Evolutionary conservation across 495 filamentous ascomycete species (phyloP), one percentile per base, ranked within the genome.

Genomic region (Hypomontagnella submonticulosa): DNA sequence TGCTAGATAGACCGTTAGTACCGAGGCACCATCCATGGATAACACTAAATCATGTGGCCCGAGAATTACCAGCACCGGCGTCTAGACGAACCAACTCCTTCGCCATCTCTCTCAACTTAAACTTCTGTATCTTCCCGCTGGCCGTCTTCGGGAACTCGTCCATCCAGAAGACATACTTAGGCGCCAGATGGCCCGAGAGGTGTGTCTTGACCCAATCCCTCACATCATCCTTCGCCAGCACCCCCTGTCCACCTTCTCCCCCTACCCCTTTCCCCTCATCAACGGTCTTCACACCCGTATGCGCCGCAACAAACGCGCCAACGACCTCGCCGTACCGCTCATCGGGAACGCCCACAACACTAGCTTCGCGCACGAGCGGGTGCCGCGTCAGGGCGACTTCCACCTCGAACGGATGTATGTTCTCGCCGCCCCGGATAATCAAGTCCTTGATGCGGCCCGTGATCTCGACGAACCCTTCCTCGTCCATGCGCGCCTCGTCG

Each of bases 91-190:
- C 18, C 32, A 48, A 13, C 5, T 73, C 57, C 59, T 73, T 70
- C 1, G 76, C 80, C 63, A 73, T 37, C 36, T 92, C 89, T 73
- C 84, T 85, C 69, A 99, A 77, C 75, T 91, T 96, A 76, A 90
- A 97, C 76, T 97, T 97, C 80, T 97, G 92, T 40, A 99, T 95
- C 83, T 99, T 99, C 30, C 95, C 95, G 73, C 92, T 97, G 15
- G 92, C 90, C 16, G 95, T 99, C 82, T 97, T 97, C 6, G 95
- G 95, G 69, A 91, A 95, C 7, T 85, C 81, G 0, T 87, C 84
- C 1, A 90, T 79, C 82, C 91, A 96, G 76, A 96, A 97, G 32
- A 97, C 87, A 74, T 96, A 86, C 75, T 93, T 96, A 0, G 95
- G 95, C 50, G 91, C 92, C 83, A 81, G 80, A 80, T 97, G 94